These are phyloP conservation scores for Eucalyptus caleyi DNA, from an alignment of 345 rosid genomes.

Conservation along the genomic window DNA sequence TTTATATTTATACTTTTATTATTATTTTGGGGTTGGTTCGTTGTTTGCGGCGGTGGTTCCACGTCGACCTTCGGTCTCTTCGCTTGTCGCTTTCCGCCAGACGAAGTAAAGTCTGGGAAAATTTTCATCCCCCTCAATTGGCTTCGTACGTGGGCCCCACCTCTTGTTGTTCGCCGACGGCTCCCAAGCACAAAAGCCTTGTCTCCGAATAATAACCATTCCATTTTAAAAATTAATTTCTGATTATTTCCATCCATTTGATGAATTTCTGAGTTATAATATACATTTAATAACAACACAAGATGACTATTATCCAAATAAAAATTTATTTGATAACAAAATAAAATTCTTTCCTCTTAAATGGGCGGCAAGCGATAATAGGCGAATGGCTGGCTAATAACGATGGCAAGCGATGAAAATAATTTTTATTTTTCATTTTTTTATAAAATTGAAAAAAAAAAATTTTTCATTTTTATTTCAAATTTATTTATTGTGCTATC, in stretches of 20 bases:
- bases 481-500: too few species aligned
- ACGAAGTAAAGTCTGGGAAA: background rate
- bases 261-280: too few species aligned
- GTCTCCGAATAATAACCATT: too few species aligned
- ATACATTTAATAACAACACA: too few species aligned
- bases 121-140: background rate
- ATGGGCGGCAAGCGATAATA: rapidly evolving
- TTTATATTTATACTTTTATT: background rate
- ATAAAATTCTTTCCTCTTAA: rapidly evolving
- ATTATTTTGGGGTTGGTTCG: background rate
- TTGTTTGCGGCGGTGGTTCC: background rate
- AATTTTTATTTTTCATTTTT: too few species aligned
- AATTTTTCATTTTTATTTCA: too few species aligned
- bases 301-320: too few species aligned
- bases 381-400: rapidly evolving
- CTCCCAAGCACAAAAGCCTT: too few species aligned
- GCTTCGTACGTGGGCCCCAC: background rate
- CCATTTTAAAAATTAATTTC: too few species aligned
- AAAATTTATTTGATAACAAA: rapidly evolving
- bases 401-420: rapidly evolving
- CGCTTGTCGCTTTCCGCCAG: background rate
- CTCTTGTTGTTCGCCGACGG: background rate
- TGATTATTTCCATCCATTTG: too few species aligned
- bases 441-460: too few species aligned
- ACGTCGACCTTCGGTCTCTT: background rate